A percentile compares a stretch with the other conserved stretches of the same genome.
Conservation (phyloP, 352 stramenopile species). For the Phytophthora palmivora region DNA sequence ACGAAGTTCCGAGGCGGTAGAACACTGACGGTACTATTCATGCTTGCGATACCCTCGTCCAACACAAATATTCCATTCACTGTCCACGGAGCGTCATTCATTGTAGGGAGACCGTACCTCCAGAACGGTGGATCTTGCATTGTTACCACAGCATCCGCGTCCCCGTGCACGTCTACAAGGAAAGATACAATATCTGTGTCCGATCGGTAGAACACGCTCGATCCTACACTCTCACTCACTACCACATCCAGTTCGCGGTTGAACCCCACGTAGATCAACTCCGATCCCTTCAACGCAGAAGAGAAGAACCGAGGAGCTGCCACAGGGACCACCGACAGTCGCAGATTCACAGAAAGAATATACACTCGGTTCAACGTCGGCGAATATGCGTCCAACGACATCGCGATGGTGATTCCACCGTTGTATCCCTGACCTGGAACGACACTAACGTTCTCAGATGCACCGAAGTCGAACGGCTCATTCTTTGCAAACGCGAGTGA, state of each 20-base stretch:
- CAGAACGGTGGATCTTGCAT: slow-evolving; percentile 14
- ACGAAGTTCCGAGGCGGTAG: slow-evolving; percentile 22
- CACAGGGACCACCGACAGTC: slow-evolving; percentile 23
- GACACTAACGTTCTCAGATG: slow-evolving; percentile 17
- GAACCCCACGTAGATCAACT: slow-evolving; percentile 18
- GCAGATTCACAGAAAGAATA: slow-evolving; percentile 13
- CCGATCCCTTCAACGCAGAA: slow-evolving; percentile 10
- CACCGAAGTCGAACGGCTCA: slow-evolving; percentile 8
- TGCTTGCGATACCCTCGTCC: slow-evolving; percentile 4
- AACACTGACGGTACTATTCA: slow-evolving; percentile 19
- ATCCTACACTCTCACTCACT: slow-evolving; percentile 8
- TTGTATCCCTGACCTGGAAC: slow-evolving; percentile 13
- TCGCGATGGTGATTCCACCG: slow-evolving; percentile 5
- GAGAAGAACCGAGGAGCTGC: slow-evolving; percentile 15
- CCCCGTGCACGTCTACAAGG: not conserved
- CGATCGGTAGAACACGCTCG: not conserved
- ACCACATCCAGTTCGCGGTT: slow-evolving; percentile 25
- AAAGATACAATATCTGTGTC: slow-evolving; percentile 11
- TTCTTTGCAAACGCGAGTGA: slow-evolving; percentile 15
- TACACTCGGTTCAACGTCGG: not conserved
- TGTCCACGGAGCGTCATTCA: not conserved
- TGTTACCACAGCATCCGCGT: not conserved
- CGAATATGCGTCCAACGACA: slow-evolving; percentile 18
- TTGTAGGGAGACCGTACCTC: not conserved
- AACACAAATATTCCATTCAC: slow-evolving; percentile 13